phyloP scores from a whole-genome alignment of 257 asterid genomes.

The Coffea eugenioides region DNA sequence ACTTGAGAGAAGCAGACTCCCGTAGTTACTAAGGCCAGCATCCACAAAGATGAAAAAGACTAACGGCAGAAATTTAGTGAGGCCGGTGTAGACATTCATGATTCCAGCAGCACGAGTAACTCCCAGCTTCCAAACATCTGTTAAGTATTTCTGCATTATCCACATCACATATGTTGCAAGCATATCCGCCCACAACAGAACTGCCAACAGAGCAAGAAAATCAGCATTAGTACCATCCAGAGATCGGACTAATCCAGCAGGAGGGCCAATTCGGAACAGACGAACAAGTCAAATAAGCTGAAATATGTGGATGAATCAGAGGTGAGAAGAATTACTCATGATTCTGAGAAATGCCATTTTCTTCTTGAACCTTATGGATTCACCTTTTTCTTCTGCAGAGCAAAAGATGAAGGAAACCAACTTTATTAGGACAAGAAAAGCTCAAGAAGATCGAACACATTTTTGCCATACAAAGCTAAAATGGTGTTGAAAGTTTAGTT shows the following conservation, averaged over 20 bases:
- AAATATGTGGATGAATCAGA: neutral
- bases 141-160: conserved; percentile 58
- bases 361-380: neutral
- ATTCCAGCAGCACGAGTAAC: conserved; percentile 55
- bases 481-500: neutral
- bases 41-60: conserved; percentile 39
- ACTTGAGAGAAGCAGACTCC: conserved; percentile 53
- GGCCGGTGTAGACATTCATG: conserved; percentile 46
- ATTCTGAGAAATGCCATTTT: neutral
- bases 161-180: conserved; percentile 21
- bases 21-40: conserved; percentile 23
- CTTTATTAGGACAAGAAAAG: neutral
- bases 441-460: too few species aligned
- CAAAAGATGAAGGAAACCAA: neutral
- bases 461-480: too few species aligned
- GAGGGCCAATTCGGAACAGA: too few species aligned
- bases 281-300: neutral
- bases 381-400: neutral
- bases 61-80: conserved; percentile 34
- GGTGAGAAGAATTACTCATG: neutral
- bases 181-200: too few species aligned
- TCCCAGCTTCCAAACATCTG: conserved; percentile 62
- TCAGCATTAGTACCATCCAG: too few species aligned
- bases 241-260: too few species aligned
- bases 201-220: too few species aligned